Conservation (phyloP, 2,329 filamentous ascomycete species). For the Penicillium sp. region DNA sequence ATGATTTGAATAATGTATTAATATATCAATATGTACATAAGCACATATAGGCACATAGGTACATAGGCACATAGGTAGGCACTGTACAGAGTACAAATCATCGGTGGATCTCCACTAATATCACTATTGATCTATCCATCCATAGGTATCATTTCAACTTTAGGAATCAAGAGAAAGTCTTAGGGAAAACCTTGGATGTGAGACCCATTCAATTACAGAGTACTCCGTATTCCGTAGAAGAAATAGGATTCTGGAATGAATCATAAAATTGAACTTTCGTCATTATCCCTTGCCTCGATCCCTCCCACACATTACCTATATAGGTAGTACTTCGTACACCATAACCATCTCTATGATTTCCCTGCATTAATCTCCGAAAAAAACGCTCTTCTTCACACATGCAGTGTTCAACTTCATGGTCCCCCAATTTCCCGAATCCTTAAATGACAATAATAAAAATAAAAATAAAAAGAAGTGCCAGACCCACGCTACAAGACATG, state of each 20-base stretch:
- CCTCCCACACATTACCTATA: neutral
- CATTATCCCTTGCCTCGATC: neutral
- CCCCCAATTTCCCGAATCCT: neutral
- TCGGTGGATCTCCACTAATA: neutral
- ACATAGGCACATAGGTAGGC: no score
- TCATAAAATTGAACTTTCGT: neutral
- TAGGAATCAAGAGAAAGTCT: neutral
- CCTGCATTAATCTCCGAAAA: constrained; percentile 10
- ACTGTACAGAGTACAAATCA: neutral
- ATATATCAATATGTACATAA: no score
- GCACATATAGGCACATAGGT: no score
- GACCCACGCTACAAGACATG: constrained; percentile 1
- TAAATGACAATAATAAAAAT: neutral
- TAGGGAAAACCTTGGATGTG: neutral
- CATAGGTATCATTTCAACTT: neutral
- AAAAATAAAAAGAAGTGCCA: neutral
- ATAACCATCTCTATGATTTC: neutral
- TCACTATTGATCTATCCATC: neutral
- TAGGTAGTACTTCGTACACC: neutral
- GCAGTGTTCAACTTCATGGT: no score
- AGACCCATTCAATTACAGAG: neutral
- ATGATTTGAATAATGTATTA: neutral
- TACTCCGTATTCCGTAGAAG: neutral
- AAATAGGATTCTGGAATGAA: no score
- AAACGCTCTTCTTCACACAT: constrained; percentile 6